Base-by-base conservation (phyloP, 495 filamentous ascomycete species). In the Aspergillus mulundensis region DNA sequence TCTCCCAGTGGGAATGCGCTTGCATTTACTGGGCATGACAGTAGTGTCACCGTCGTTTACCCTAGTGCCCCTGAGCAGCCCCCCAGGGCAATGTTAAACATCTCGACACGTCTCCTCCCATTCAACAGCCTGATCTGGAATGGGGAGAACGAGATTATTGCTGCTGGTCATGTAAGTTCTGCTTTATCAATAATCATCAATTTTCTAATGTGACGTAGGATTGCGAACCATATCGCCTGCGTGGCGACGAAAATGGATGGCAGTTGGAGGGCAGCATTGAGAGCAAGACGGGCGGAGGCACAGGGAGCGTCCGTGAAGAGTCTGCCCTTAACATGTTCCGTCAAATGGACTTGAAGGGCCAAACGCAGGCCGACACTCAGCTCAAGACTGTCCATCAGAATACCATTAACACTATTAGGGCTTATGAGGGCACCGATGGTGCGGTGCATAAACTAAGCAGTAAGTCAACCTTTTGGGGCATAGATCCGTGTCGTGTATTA, bases 321-420 rank as follows among this genome's bases (percentile, higher is more conserved):
- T 90, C 86, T 61, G 94, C 94, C n/a, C 77, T 97, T 66, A 96
- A 97, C 68, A 97, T 97, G 95, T 98, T 98, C 80, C 83, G 83
- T 67, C 91, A 96, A 74, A 96, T 98, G 95, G 94, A 98, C 69
- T 77, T 97, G 57, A 96, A 91, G 77, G 94, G 94, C 36, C 95
- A 96, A 72, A 71, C 79, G 20, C 86, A 85, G 61, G 90, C 90
- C 59, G 91, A 97, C 66, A 96, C 91, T 7, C 89, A 94, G 73
- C 77, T 97, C 56, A 95, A 94, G 74, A 97, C 94, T 7, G 85
- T 93, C 41, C 94, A 98, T 74, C 94, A 98, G 70, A 98, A 98
- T 72, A 96, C 92, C 28, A 93, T 98, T 65, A 87, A 82, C 62
- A 95, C 85, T 5, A 68, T 97, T 15, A 81, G 94, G 39, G 74